phyloP scores from a whole-genome alignment of 2,329 filamentous ascomycete species.

The Esteya vermicola region DNA sequence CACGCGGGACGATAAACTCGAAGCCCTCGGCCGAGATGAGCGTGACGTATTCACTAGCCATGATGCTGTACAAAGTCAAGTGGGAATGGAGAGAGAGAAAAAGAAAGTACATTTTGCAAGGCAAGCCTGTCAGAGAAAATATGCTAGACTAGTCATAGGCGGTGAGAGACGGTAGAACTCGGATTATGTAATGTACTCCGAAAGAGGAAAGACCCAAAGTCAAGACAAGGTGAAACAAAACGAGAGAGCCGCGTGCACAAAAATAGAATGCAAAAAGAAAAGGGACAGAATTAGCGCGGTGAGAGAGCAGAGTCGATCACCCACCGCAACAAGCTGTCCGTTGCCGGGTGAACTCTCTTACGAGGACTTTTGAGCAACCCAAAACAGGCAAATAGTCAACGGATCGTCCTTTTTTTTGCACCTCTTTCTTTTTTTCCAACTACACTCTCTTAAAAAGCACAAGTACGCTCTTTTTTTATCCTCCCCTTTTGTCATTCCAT shows the following conservation, averaged over 20 bases:
- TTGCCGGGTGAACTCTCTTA: slow-evolving; percentile 9
- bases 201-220: neutral
- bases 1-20: slow-evolving; percentile 61
- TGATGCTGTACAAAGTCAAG: neutral
- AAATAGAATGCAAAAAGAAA: neutral
- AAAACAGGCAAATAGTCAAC: slow-evolving; percentile 11
- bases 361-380: slow-evolving; percentile 2
- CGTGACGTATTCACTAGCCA: slow-evolving; percentile 55
- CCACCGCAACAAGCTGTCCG: slow-evolving; percentile 2
- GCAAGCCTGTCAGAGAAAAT: neutral
- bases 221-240: neutral
- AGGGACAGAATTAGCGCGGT: neutral
- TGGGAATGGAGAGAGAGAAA: slow-evolving; percentile 4
- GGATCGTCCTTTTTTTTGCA: neutral
- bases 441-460: slow-evolving; percentile 1
- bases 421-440: neutral
- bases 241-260: neutral
- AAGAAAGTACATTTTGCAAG: neutral
- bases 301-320: neutral
- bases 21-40: slow-evolving; percentile 63
- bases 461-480: neutral
- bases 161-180: too few species aligned
- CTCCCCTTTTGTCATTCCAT: neutral
- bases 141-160: neutral
- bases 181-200: too few species aligned